Evolutionary conservation across 495 filamentous ascomycete genomes (phyloP), one percentile per base, ranked within the genome.

Genomic region (Trypethelium eluteriae): DNA sequence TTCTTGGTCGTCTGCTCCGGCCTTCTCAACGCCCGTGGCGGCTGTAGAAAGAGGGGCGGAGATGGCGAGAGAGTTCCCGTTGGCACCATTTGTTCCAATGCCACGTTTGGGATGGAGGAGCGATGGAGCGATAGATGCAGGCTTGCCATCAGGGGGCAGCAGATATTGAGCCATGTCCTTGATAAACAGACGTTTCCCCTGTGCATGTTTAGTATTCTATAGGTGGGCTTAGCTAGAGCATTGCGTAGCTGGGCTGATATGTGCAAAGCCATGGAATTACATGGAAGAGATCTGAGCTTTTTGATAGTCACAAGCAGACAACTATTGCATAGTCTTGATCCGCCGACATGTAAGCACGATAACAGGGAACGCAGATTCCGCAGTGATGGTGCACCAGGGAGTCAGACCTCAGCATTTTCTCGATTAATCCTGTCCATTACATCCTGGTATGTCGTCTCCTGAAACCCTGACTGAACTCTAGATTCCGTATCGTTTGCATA

Each of bases 151-250:
- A 2, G 91, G 92, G 4, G 93, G 91, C 65, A 89, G 78, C 53
- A 96, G 79, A 75, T 97, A 96, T 75, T 97, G 86, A 46, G 88
- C 84, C 73, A 98, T 98, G 76, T 98, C 94, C 76, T 98, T 98
- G 84, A 98, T 94, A 81, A 98, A 96, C 70, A 96, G 76, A 66
- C 94, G 88, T 79, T 96, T 96, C 70, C 81, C 82, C 85, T 89
- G 70, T 44, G 53, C 61, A 36, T 62, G 57, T 74, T 70, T 72
- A 76, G 74, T 72, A 74, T 70, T 14, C 39, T 1, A 14, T 62
- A 59, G 18, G 3, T 36, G 1, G 25, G 5, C 11, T 14, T 53
- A 0, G 5, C 49, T 5, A 16, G 47, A 14, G 41, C 39, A 32
- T 32, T 12, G 64, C 14, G 57, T 14, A 12, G 62, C 14, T 16